These are phyloP conservation scores for Diaporthe batatas DNA, from an alignment of 2,329 filamentous ascomycete species.

Conservation along the genomic window DNA sequence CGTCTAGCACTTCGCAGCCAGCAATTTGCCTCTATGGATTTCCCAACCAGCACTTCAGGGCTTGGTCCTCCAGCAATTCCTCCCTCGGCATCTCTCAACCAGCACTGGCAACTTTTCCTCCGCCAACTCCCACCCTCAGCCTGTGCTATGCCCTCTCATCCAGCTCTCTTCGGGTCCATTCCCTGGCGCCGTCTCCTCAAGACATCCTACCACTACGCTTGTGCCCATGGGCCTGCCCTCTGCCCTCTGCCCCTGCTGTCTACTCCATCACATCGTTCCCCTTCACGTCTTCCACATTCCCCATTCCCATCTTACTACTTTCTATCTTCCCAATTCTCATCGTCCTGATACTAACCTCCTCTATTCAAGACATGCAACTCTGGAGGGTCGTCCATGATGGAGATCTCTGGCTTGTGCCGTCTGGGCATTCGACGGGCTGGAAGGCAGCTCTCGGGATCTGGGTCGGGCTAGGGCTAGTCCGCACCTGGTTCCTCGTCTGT, in stretches of 20 bases:
- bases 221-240: too few species aligned
- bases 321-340: too few species aligned
- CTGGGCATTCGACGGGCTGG: neutral
- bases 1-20: too few species aligned
- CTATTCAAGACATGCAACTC: neutral
- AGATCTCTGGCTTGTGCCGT: neutral
- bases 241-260: neutral
- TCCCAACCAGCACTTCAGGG: neutral
- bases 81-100: neutral
- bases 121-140: too few species aligned
- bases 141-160: too few species aligned
- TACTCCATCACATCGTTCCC: neutral
- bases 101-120: neutral
- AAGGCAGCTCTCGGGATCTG: constrained; percentile 13
- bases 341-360: neutral
- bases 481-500: constrained; percentile 26
- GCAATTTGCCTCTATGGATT: neutral
- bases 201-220: too few species aligned
- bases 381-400: neutral
- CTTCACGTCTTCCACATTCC: neutral
- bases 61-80: neutral
- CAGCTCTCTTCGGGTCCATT: neutral
- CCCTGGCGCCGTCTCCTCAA: too few species aligned
- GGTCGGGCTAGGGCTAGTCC: constrained; percentile 32
- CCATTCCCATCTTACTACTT: neutral